Base-by-base conservation (phyloP, 2,329 filamentous ascomycete species). In the Diplodia intermedia region DNA sequence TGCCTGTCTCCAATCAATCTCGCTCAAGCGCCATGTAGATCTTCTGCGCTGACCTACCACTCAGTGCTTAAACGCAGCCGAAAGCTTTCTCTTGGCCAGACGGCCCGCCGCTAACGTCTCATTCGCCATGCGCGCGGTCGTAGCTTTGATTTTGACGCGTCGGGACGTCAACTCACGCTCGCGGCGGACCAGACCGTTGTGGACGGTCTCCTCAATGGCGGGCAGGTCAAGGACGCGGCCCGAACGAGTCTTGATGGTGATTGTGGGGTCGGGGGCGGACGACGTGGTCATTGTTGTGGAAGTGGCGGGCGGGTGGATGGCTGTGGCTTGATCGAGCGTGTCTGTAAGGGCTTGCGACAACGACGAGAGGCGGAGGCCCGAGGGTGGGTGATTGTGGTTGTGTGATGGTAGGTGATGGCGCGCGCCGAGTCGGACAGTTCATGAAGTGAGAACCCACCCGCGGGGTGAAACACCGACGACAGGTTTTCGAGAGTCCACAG, bases 201-300 rank as follows among this genome's bases (percentile, higher is more conserved):
- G 1, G 33, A 43, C n/a, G n/a, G 5, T 12, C 12, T 20, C 31
- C 55, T 60, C 55, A 11, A 60, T 4, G 36, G 20, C 38, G 55
- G 55, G 1, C 20, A 6, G 20, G 55, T 47, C 38, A 47, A 47
- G 36, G 20, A 57, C 33, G 14, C 55, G 33, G 20, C 36, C 55
- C 9, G 31, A 40, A 18, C 55, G 33, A n/a, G 55, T 40, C 55
- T 43, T 40, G 55, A 60, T 60, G 20, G 26, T 60, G 4, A 15
- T 14, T 14, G n/a, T 2, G 23, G 20, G 6, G 38, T 60, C 23
- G 11, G 55, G 38, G 11, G 36, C 36, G 20, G 55, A 26, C 5
- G 55, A 31, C 36, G 29, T 57, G 36, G n/a, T 57, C 36, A n/a
- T 14, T 26, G 9, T 11, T 31, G 33, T 20, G 18, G 1, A 15